A percentile compares a stretch with the other conserved stretches of the same genome.
Conservation (phyloP, 352 stramenopile genomes). For the Phytophthora foliorum region DNA sequence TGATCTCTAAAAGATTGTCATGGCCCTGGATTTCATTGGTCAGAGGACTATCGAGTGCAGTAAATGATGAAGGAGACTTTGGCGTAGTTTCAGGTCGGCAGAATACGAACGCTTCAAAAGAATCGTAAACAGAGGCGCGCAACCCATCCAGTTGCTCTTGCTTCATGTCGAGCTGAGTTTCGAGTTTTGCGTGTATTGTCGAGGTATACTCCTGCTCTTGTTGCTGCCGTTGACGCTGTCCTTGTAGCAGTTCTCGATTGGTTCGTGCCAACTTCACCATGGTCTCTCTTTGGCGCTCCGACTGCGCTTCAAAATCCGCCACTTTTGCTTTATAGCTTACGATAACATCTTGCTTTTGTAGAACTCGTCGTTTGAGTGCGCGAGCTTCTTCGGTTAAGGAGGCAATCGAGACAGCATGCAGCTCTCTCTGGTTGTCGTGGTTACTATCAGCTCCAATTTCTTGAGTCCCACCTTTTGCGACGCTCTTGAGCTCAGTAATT, state of each 20-base stretch:
- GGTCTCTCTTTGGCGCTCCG: constrained; percentile 44
- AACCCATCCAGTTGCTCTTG: constrained; percentile 62
- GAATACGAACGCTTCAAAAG: constrained; percentile 63
- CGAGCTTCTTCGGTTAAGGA: constrained; percentile 46
- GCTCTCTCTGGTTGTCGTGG: constrained; percentile 3
- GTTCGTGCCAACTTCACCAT: constrained; percentile 49
- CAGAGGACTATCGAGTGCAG: background rate
- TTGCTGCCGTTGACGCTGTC: constrained; percentile 35
- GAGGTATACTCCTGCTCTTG: constrained; percentile 20
- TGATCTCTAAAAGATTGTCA: constrained; percentile 37
- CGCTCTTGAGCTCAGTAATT: constrained; percentile 26
- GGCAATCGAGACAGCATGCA: constrained; percentile 8
- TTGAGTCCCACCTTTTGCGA: constrained; percentile 5
- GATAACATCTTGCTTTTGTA: constrained; percentile 72
- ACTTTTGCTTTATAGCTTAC: constrained; percentile 55
- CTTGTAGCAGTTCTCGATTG: constrained; percentile 50
- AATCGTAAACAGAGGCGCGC: constrained; percentile 66
- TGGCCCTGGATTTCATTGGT: constrained; percentile 5
- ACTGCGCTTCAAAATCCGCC: constrained; percentile 39
- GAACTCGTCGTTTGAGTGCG: constrained; percentile 53
- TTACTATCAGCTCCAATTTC: background rate
- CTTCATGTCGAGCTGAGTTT: constrained; percentile 21
- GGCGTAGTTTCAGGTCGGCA: constrained; percentile 24
- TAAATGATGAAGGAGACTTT: constrained; percentile 5
- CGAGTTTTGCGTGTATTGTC: constrained; percentile 22